Percentiles rank a stretch among this genome's conserved stretches.
phyloP scores from a whole-genome alignment of 1,139 yeast species.

The Pichia sp. region DNA sequence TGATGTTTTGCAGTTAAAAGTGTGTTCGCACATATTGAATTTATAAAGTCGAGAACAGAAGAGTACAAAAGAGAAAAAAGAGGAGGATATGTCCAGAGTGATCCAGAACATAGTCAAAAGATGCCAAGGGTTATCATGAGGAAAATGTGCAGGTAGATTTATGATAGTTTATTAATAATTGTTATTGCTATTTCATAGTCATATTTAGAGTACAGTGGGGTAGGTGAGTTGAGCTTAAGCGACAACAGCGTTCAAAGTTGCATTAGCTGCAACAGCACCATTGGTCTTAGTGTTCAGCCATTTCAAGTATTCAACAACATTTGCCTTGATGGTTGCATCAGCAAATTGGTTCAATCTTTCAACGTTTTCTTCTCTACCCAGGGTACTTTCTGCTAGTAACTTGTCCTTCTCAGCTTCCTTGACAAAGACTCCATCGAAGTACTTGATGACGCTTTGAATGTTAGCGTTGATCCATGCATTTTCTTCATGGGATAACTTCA shows the following conservation, averaged over 20 bases:
- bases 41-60: no score
- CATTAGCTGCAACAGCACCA: conserved; percentile 54
- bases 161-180: no score
- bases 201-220: no score
- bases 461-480: conserved; percentile 49
- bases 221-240: no score
- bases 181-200: no score
- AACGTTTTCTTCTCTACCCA: conserved; percentile 77
- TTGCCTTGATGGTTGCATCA: conserved; percentile 52
- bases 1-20: no score
- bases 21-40: no score
- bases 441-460: conserved; percentile 58
- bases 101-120: no score
- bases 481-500: conserved; percentile 45
- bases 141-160: no score
- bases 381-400: conserved; percentile 62
- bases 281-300: conserved; percentile 59
- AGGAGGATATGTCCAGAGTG: no score
- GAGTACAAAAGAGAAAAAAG: no score
- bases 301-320: conserved; percentile 63
- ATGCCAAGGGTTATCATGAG: no score
- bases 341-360: conserved; percentile 77
- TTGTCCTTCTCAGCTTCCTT: conserved; percentile 68
- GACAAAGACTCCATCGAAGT: conserved; percentile 64
- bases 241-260: conserved; percentile 48